Evolutionary conservation across 2,329 filamentous ascomycete genomes (phyloP).

Genomic region (Penicillium sp.): DNA sequence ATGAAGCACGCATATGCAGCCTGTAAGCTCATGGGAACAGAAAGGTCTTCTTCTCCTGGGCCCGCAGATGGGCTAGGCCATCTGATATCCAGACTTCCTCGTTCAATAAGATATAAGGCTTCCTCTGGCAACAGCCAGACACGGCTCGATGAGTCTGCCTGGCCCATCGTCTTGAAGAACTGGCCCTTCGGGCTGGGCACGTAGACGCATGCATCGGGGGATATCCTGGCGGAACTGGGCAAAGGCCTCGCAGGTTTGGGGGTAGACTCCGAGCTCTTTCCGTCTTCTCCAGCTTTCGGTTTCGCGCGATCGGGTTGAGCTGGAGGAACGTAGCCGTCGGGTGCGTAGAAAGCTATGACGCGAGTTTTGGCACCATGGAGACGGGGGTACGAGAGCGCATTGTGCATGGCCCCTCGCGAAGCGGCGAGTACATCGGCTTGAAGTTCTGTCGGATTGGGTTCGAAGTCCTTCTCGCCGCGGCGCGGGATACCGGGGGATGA

Average conservation of each 20-base stretch:
- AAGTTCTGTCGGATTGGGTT: conserved; percentile 75
- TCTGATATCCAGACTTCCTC: conserved; percentile 77
- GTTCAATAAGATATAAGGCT: conserved; percentile 76
- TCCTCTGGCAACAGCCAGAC: conserved; percentile 88
- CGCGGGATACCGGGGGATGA: conserved; percentile 56
- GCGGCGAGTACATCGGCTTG: conserved; percentile 71
- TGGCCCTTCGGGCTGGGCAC: conserved; percentile 64
- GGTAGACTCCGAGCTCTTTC: conserved; percentile 9
- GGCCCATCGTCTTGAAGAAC: conserved; percentile 69
- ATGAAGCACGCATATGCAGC: conserved; percentile 80
- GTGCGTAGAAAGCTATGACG: conserved; percentile 65
- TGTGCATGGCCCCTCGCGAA: conserved; percentile 79
- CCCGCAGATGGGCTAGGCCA: conserved; percentile 53
- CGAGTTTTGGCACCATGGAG: conserved; percentile 61
- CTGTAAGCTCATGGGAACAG: conserved; percentile 80
- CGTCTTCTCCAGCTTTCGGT: conserved; percentile 13
- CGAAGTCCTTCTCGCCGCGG: conserved; percentile 94
- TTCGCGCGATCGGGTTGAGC: conserved; percentile 11
- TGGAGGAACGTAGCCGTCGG: conserved; percentile 40
- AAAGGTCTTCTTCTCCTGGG: conserved; percentile 46
- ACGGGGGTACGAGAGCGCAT: conserved; percentile 69
- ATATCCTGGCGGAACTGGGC: conserved; percentile 17
- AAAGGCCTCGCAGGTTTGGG: conserved; percentile 11
- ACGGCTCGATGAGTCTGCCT: conserved; percentile 54
- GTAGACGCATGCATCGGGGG: conserved; percentile 45